Evolutionary conservation across 2,329 filamentous ascomycete genomes (phyloP).

Genomic region (Pseudocercospora ulei): DNA sequence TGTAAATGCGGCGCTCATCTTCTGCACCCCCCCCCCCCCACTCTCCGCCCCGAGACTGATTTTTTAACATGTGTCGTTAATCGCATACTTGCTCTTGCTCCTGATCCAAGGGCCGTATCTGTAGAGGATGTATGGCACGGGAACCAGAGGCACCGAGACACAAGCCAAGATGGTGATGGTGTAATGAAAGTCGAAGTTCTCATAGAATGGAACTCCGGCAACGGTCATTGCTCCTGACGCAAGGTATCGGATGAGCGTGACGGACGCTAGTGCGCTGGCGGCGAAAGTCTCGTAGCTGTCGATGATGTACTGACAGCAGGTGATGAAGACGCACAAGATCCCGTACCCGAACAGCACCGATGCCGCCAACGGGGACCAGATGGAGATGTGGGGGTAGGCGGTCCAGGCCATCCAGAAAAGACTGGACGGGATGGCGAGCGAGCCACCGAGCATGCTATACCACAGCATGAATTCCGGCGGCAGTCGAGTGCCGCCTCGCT

Average conservation of each 20-base stretch:
- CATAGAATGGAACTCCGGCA: constrained; percentile 31
- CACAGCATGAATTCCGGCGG: constrained; percentile 48
- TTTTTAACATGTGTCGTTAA: constrained; percentile 25
- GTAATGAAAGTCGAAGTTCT: constrained; percentile 20
- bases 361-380: constrained; percentile 46
- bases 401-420: constrained; percentile 55
- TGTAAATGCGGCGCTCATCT: too few species aligned
- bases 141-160: constrained; percentile 15
- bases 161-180: constrained; percentile 20
- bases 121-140: constrained; percentile 19
- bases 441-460: constrained; percentile 43
- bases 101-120: constrained; percentile 25
- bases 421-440: constrained; percentile 43
- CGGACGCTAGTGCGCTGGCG: constrained; percentile 41
- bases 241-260: constrained; percentile 37
- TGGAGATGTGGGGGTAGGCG: constrained; percentile 37
- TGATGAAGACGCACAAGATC: constrained; percentile 44
- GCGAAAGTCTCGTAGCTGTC: constrained; percentile 49
- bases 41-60: too few species aligned
- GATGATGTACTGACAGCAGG: constrained; percentile 50
- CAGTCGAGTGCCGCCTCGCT: constrained; percentile 35
- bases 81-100: constrained; percentile 22
- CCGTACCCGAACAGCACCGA: constrained; percentile 47
- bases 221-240: constrained; percentile 38
- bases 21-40: too few species aligned